Evolutionary conservation across 345 rosid genomes (phyloP).

Genomic region (Salix suchowensis): DNA sequence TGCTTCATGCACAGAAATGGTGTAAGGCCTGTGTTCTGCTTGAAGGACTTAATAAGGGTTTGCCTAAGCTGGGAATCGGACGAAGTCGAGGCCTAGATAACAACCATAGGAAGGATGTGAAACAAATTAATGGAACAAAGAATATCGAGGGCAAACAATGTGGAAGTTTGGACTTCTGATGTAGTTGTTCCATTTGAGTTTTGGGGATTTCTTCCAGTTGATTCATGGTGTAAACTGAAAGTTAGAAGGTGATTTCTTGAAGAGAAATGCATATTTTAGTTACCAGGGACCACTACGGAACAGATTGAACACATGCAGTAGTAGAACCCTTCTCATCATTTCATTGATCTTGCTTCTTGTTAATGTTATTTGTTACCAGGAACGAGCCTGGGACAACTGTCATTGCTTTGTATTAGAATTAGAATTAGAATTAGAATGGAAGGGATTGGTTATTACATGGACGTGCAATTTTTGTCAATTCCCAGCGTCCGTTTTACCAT

Average conservation of each 20-base stretch:
- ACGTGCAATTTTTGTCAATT: no score
- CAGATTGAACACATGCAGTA: no score
- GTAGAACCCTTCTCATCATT: no score
- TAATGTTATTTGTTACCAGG: no score
- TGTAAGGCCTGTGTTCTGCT: constrained; percentile 92
- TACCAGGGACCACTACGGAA: neutral
- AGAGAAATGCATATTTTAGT: neutral
- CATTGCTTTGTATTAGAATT: no score
- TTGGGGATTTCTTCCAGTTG: neutral
- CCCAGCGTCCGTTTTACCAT: no score
- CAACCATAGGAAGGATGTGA: constrained; percentile 35
- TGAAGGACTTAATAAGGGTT: constrained; percentile 81
- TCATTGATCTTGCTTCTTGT: no score
- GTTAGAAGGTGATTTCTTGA: neutral
- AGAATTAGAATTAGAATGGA: no score
- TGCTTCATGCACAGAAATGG: constrained; percentile 57
- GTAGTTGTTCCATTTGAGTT: neutral
- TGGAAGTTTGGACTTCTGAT: constrained; percentile 70
- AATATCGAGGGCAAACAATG: constrained; percentile 71
- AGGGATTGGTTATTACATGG: no score
- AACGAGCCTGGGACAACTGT: no score
- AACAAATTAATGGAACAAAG: constrained; percentile 23
- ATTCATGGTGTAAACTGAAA: neutral
- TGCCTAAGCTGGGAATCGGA: constrained; percentile 86
- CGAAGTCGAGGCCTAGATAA: constrained; percentile 42